Evolutionary conservation across 2,329 filamentous ascomycete genomes (phyloP), one percentile per base, ranked within the genome.

Genomic region (Cytospora leucostoma): DNA sequence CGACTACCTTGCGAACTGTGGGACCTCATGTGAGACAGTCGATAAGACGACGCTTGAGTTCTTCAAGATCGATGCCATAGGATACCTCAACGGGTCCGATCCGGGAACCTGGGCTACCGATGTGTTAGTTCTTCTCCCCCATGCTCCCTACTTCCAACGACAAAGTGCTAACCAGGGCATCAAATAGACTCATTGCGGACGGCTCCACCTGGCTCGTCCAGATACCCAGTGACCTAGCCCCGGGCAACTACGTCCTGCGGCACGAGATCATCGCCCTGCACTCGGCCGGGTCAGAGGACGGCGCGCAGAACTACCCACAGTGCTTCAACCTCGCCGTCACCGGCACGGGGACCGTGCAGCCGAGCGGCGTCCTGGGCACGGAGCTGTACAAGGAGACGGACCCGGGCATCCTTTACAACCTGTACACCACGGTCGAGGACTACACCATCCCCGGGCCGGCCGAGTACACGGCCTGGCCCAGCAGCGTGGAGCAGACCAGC

Each of bases 301-400:
- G 79, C n/a, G 78, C 78, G 50, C 79, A 80, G 71, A 77, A 76
- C 71, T 80, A 80, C 70, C 78, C 79, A 52, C 78, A 80, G 66
- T 80, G 84, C 71, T 74, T 84, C 72, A 85, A 86, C 75, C 71
- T 86, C 64, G 76, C 82, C 66, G 74, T 86, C 65, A 51, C 56
- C 6, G 65, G 65, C 8, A 50, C 78, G 78, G 65, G 79, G 74
- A 61, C 74, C 72, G 70, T 70, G 52, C 62, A 73, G 66, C 74
- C 76, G 13, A 70, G 72, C 37, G 84, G 84, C 61, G 78, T 76
- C n/a, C 70, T 77, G 27, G 83, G 80, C 61, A 83, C 80, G 17
- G 73, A 72, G 44, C 78, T 87, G 49, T 86, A 86, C 76, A 82
- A 74, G 47, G 70, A 75, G 61, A 76, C 75, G 57, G 82, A 86